Evolutionary conservation across 257 asterid species (phyloP).

Genomic region (Nicotiana sylvestris): DNA sequence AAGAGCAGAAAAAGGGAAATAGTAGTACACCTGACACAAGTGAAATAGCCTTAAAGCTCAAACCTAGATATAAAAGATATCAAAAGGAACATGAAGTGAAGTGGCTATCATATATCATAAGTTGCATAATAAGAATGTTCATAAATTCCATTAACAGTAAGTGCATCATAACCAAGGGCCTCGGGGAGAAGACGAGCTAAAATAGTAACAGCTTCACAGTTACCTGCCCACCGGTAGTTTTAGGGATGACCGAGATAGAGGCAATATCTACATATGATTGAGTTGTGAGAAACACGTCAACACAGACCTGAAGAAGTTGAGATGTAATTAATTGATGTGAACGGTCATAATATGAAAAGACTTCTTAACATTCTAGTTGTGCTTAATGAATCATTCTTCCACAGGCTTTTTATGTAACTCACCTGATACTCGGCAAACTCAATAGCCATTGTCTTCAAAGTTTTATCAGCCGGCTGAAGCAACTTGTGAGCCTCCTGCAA

Average conservation of each 20-base stretch:
- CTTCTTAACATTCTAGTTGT: not conserved
- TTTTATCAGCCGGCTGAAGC: slow-evolving; percentile 92
- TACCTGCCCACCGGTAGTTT: slow-evolving; percentile 99
- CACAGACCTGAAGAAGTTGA: slow-evolving; percentile 67
- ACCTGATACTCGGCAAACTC: slow-evolving; percentile 99
- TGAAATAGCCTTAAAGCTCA: slow-evolving; percentile 6
- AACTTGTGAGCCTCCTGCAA: slow-evolving; percentile 93
- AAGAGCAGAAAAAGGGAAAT: slow-evolving; percentile 90
- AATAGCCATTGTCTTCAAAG: slow-evolving; percentile 82
- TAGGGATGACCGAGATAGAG: slow-evolving; percentile 86
- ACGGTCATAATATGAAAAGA: not conserved
- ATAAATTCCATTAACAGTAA: not conserved
- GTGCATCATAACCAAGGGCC: not conserved
- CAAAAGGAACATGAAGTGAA: not conserved
- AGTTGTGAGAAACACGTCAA: slow-evolving; percentile 90
- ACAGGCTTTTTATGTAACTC: slow-evolving; percentile 15
- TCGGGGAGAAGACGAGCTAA: not conserved
- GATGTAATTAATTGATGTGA: slow-evolving; percentile 16
- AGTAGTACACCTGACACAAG: slow-evolving; percentile 67
- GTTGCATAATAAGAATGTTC: not conserved
- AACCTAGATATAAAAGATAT: not conserved
- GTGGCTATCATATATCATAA: not conserved
- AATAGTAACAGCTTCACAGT: slow-evolving; percentile 7
- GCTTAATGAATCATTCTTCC: slow-evolving; percentile 4
- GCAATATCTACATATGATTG: slow-evolving; percentile 92